These are phyloP conservation scores for Pelargonium fulgidum DNA, from an alignment of 441 rosid species.

Conservation along the genomic window DNA sequence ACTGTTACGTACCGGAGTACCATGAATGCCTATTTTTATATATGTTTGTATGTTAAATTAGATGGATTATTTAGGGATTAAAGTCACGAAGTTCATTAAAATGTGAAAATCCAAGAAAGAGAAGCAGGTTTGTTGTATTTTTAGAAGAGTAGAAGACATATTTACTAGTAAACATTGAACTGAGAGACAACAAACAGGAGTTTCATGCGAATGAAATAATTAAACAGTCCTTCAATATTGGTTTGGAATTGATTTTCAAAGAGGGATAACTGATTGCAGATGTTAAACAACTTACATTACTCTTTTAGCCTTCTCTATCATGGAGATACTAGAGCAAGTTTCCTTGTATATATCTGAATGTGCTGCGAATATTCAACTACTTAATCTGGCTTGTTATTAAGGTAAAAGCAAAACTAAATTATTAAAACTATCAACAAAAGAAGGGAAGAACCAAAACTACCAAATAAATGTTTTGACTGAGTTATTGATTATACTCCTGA, in stretches of 20 bases:
- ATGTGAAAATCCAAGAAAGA: not conserved
- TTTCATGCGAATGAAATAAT: not conserved
- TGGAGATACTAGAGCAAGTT: not conserved
- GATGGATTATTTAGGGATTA: not conserved
- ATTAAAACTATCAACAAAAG: not conserved
- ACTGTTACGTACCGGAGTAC: not conserved
- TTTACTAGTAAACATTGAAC: not conserved
- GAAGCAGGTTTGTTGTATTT: not conserved
- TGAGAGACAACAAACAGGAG: not conserved
- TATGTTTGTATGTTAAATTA: not conserved
- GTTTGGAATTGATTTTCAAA: not conserved
- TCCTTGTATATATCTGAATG: not conserved
- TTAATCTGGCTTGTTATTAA: not conserved
- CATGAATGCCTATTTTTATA: not conserved
- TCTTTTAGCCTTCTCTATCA: not conserved
- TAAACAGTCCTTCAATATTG: too few species aligned
- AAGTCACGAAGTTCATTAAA: not conserved
- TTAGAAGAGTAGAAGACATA: not conserved
- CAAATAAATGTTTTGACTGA: not conserved
- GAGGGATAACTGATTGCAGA: not conserved
- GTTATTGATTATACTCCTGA: conserved; percentile 6
- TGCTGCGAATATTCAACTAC: not conserved
- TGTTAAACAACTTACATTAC: not conserved
- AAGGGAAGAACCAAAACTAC: not conserved
- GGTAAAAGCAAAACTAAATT: not conserved